A percentile compares a stretch with the other conserved stretches of the same genome.
Evolutionary conservation across 2,329 filamentous ascomycete genomes (phyloP).

Genomic region (Penicillium corylophilum): DNA sequence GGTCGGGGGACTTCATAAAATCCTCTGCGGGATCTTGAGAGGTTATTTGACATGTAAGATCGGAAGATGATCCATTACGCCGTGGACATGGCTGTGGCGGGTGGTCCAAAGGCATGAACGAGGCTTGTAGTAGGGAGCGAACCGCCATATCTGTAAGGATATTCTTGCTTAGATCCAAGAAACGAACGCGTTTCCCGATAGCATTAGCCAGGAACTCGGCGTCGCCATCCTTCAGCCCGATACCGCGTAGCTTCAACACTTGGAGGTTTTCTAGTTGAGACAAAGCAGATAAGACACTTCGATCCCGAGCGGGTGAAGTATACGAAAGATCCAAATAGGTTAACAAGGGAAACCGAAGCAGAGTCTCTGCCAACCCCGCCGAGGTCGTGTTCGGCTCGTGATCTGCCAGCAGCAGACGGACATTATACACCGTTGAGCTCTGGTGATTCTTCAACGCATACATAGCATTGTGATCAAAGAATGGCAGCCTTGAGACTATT

Average conservation of each 20-base stretch:
- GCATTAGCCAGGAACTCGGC: constrained; percentile 53
- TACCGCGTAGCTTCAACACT: constrained; percentile 56
- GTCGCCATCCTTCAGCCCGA: constrained; percentile 55
- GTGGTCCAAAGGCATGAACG: constrained; percentile 39
- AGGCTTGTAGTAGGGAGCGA: constrained; percentile 52
- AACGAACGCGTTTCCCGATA: constrained; percentile 53
- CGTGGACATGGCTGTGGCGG: not conserved
- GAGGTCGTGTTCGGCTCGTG: constrained; percentile 60
- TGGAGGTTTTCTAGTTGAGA: constrained; percentile 52
- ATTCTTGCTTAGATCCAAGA: constrained; percentile 59
- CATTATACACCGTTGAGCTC: constrained; percentile 38
- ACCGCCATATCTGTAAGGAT: constrained; percentile 57
- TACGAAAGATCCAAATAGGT: constrained; percentile 60
- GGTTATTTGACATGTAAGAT: constrained; percentile 10
- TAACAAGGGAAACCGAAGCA: constrained; percentile 54
- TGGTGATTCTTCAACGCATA: constrained; percentile 45
- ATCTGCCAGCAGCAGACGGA: constrained; percentile 58
- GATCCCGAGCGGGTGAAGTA: constrained; percentile 51
- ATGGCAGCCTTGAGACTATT: constrained; percentile 58
- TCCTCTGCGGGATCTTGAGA: constrained; percentile 11
- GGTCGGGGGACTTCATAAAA: constrained; percentile 28
- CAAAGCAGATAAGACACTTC: constrained; percentile 49
- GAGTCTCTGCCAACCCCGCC: constrained; percentile 50
- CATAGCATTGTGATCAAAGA: constrained; percentile 62
- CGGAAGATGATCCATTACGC: constrained; percentile 6